Evolutionary conservation across 2,329 filamentous ascomycete species (phyloP).

Genomic region (Trichoderma lentiforme): DNA sequence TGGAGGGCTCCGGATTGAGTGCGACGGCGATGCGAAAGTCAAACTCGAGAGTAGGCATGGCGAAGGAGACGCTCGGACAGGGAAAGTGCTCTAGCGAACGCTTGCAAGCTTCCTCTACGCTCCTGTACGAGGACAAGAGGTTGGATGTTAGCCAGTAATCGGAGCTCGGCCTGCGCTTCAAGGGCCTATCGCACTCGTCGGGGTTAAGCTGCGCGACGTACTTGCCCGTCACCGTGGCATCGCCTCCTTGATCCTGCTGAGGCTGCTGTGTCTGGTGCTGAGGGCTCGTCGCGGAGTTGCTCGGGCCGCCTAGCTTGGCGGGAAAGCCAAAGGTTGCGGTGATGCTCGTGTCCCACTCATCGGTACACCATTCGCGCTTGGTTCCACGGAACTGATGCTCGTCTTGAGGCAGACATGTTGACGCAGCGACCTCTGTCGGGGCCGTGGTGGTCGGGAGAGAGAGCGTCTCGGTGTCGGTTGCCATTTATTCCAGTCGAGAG

Average conservation of each 20-base stretch:
- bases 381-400: constrained; percentile 21
- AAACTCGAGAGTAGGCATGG: constrained; percentile 45
- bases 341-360: constrained; percentile 33
- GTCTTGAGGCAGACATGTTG: constrained; percentile 23
- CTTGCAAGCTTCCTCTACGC: constrained; percentile 38
- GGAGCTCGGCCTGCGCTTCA: constrained; percentile 10
- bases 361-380: constrained; percentile 20
- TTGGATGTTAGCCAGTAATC: constrained; percentile 18
- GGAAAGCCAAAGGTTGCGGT: constrained; percentile 19
- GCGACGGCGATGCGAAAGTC: constrained; percentile 50
- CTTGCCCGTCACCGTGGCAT: constrained; percentile 15
- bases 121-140: constrained; percentile 24
- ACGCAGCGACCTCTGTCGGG: constrained; percentile 31
- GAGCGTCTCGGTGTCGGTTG: constrained; percentile 34
- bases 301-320: neutral
- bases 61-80: constrained; percentile 42
- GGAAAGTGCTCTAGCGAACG: constrained; percentile 40
- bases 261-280: constrained; percentile 10
- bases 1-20: constrained; percentile 42
- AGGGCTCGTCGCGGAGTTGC: constrained; percentile 9
- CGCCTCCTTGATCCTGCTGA: constrained; percentile 11
- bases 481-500: constrained; percentile 23
- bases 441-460: constrained; percentile 33
- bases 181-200: constrained; percentile 6
- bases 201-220: constrained; percentile 11